Evolutionary conservation across 2,329 filamentous ascomycete genomes (phyloP), one percentile per base, ranked within the genome.

Genomic region (Neofusicoccum kwambonambiense): DNA sequence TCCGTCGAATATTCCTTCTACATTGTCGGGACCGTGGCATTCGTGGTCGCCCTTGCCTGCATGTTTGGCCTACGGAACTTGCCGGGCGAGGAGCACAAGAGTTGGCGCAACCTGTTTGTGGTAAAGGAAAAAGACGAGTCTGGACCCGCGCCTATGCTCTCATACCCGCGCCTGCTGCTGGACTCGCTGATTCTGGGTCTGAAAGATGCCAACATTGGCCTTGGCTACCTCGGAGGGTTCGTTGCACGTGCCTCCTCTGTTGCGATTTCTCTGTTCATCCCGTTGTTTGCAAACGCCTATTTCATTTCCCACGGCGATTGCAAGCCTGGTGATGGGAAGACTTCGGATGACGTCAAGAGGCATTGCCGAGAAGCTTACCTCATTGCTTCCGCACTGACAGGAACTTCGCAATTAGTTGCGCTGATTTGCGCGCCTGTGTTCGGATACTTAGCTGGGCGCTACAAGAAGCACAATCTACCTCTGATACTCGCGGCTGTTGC

Each of bases 221-320:
- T 98, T 0, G 94, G 91, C 34, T 99, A 98, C 73, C 81, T 98
- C 0, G 95, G 94, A 67, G 95, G 95, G 1, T 97, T 76, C 72
- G 94, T 99, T 2, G 94, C 93, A 9, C 88, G 95, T 64, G 93
- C 95, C 7, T 97, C 93, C 0, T 97, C 93, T 0, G 95, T 99
- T 4, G 94, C 91, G 61, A 96, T 99, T 69, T 96, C 92, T 0
- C 86, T 98, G 5, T 99, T 98, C 79, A 90, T 99, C 62, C 95
- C 95, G 0, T 85, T 99, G 1, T 96, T 91, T 74, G 88, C 97
- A 71, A 98, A 98, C 75, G 89, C 92, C 27, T 97, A 92, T 77
- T 98, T 94, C 77, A 90, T 94, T 68, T 81, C 83, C 56, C 89
- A 90, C 62, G 93, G 92, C 2, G 89, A 91, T 69, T 98, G 95